These are phyloP conservation scores for Bullera alba DNA, from an alignment of 768 basidiomycete species.

Conservation along the genomic window DNA sequence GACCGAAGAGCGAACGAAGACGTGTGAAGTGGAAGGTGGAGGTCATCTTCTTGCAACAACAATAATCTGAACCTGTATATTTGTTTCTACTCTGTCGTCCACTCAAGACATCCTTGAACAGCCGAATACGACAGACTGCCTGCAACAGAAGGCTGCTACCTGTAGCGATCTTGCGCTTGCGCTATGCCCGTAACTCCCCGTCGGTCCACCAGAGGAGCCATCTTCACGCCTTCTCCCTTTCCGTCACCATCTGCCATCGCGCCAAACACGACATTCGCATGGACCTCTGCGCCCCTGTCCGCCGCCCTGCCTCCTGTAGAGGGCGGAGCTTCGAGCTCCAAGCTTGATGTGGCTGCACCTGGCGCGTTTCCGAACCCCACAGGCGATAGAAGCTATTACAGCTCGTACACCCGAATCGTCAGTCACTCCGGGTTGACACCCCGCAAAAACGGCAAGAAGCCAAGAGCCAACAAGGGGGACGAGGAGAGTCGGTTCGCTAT, in stretches of 20 bases:
- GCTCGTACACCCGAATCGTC: constrained; percentile 16
- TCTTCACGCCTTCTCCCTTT: constrained; percentile 32
- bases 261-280: constrained; percentile 22
- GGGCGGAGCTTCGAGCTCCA: no score
- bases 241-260: constrained; percentile 2
- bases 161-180: no score
- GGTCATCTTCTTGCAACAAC: no score
- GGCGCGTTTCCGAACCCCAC: no score
- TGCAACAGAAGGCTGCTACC: not conserved
- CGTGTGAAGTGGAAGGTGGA: no score
- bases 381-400: constrained; percentile 22
- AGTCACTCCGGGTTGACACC: constrained; percentile 6
- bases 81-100: no score
- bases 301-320: not conserved
- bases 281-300: constrained; percentile 20
- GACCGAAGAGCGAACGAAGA: no score
- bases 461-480: constrained; percentile 15
- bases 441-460: constrained; percentile 2
- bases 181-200: constrained; percentile 26
- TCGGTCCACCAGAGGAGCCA: constrained; percentile 29
- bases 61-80: no score
- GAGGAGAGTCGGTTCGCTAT: constrained; percentile 32
- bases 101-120: no score
- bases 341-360: no score
- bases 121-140: not conserved